phyloP scores from a whole-genome alignment of 2,329 filamentous ascomycete genomes.

The Fusarium guadeloupense region DNA sequence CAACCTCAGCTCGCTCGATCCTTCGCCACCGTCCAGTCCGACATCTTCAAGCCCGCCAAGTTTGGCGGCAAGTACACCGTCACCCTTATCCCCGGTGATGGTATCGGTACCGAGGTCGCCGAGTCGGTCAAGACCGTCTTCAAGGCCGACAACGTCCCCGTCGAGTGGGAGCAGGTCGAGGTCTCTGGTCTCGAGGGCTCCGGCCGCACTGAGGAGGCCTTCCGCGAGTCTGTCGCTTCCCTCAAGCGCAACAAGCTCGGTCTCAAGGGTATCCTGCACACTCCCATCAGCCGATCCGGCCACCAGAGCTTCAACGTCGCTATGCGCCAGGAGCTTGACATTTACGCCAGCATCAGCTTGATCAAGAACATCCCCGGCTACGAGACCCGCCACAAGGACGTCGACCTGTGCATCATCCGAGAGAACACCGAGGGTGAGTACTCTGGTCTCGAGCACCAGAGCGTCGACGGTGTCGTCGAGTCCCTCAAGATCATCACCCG shows the following conservation, averaged over 20 bases:
- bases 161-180: constrained; percentile 99
- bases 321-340: constrained; percentile 98
- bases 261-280: constrained; percentile 98
- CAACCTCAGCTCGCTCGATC: constrained; percentile 60
- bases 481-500: constrained; percentile 99
- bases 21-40: constrained; percentile 86
- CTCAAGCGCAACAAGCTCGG: constrained; percentile 98
- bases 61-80: constrained; percentile 99
- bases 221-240: constrained; percentile 93
- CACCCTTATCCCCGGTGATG: constrained; percentile 97
- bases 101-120: constrained; percentile 97
- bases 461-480: constrained; percentile 94
- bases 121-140: constrained; percentile 99
- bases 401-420: constrained; percentile 99
- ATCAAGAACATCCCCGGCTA: constrained; percentile 99
- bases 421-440: constrained; percentile 99
- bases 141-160: constrained; percentile 98
- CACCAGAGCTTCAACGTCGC: constrained; percentile 99
- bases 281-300: constrained; percentile 93
- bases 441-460: constrained; percentile 98
- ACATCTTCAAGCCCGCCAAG: constrained; percentile 99
- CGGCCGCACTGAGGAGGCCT: constrained; percentile 91
- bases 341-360: constrained; percentile 96
- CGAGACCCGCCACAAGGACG: constrained; percentile 94
- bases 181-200: constrained; percentile 85